Percentiles rank a stretch among this genome's conserved stretches.
These are phyloP conservation scores for Lasiosphaeris hirsuta DNA, from an alignment of 495 filamentous ascomycete genomes.

Conservation along the genomic window DNA sequence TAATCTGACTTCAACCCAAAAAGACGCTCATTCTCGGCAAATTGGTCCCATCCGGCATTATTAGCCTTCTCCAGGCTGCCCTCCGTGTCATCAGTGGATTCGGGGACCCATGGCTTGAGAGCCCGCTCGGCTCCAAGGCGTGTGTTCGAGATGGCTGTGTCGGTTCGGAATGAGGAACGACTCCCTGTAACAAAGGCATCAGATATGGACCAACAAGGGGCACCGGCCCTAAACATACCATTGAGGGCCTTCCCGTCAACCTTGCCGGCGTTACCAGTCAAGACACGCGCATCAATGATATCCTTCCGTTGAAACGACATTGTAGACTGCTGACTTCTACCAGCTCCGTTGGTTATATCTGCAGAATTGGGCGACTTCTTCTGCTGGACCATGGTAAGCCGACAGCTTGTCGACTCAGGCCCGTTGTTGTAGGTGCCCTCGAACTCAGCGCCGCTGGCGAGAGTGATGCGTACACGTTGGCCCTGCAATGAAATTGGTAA, in stretches of 20 bases:
- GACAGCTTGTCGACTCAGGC: constrained; percentile 58
- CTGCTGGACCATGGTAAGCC: constrained; percentile 80
- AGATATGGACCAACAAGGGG: not conserved
- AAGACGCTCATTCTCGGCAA: constrained; percentile 79
- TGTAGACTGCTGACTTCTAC: constrained; percentile 46
- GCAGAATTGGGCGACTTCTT: constrained; percentile 42
- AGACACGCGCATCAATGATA: constrained; percentile 61
- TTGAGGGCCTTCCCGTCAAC: constrained; percentile 57
- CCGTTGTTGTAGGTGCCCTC: constrained; percentile 61
- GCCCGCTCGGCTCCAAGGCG: constrained; percentile 65
- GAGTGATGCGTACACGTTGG: constrained; percentile 60
- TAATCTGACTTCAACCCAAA: constrained; percentile 87
- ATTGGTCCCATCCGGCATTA: constrained; percentile 80
- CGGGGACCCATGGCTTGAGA: constrained; percentile 83
- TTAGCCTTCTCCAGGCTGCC: constrained; percentile 62
- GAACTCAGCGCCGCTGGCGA: constrained; percentile 69
- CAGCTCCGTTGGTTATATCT: constrained; percentile 42
- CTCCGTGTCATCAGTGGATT: constrained; percentile 57
- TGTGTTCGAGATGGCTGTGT: constrained; percentile 80
- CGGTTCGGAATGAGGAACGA: constrained; percentile 70
- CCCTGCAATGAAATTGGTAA: constrained; percentile 51
- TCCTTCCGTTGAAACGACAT: constrained; percentile 83
- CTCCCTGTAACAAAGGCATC: constrained; percentile 27
- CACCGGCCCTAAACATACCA: constrained; percentile 51
- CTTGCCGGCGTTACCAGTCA: constrained; percentile 45